A percentile compares a stretch with the other conserved stretches of the same genome.
Evolutionary conservation across 495 filamentous ascomycete species (phyloP).

Genomic region (Aspergillus avenaceus): DNA sequence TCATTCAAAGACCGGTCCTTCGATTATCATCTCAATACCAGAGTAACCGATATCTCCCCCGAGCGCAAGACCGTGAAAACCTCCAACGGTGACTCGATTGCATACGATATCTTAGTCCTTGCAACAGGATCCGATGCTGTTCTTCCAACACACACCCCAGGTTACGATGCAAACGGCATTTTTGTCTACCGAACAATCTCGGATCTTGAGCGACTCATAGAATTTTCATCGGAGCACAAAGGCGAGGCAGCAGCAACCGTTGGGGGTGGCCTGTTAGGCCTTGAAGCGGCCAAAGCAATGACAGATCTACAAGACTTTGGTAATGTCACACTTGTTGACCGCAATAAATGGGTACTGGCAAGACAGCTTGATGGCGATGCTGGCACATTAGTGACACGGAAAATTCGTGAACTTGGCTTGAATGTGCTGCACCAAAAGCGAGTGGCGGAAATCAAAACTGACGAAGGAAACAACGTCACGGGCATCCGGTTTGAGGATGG

Average conservation of each 20-base stretch:
- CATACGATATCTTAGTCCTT: conserved; percentile 84
- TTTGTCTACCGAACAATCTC: conserved; percentile 94
- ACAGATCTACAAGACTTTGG: conserved; percentile 78
- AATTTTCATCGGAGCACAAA: conserved; percentile 60
- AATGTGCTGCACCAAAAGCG: conserved; percentile 80
- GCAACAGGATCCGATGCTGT: conserved; percentile 91
- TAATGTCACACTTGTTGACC: conserved; percentile 79
- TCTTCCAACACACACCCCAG: conserved; percentile 75
- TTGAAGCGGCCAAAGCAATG: conserved; percentile 96
- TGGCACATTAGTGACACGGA: conserved; percentile 77
- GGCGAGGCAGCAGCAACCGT: conserved; percentile 75
- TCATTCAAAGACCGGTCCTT: conserved; percentile 61
- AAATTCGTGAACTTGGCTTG: conserved; percentile 74
- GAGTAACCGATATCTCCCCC: conserved; percentile 67
- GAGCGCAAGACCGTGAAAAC: conserved; percentile 63
- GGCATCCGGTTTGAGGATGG: conserved; percentile 86
- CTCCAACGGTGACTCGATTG: conserved; percentile 63
- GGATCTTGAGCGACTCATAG: conserved; percentile 78
- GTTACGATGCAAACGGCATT: conserved; percentile 79
- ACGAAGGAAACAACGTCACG: conserved; percentile 61
- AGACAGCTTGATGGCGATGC: conserved; percentile 85
- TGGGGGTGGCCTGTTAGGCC: conserved; percentile 83
- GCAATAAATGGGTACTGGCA: conserved; percentile 84
- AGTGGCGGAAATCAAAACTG: conserved; percentile 68
- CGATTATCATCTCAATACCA: conserved; percentile 80